phyloP scores from a whole-genome alignment of 2,329 filamentous ascomycete genomes.

The Neofusicoccum ribis region DNA sequence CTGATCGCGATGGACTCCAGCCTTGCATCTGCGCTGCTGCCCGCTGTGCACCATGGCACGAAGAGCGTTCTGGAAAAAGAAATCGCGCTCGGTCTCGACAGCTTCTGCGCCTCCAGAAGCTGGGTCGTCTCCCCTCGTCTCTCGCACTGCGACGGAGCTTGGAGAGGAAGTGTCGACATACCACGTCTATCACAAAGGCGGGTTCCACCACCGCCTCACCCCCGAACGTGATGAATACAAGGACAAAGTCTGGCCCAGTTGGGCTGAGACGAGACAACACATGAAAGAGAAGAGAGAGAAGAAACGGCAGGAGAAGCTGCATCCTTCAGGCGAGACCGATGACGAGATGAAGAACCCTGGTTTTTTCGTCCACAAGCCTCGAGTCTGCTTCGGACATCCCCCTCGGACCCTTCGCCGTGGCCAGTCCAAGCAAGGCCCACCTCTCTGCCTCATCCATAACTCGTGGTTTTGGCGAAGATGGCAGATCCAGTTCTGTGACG shows the following conservation, averaged over 20 bases:
- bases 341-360: conserved; percentile 10
- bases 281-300: conserved; percentile 21
- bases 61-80: not conserved
- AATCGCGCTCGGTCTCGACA: too few relatives aligned
- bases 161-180: conserved; percentile 21
- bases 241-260: conserved; percentile 23
- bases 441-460: conserved; percentile 30
- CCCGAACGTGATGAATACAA: conserved; percentile 23
- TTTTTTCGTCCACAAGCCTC: conserved; percentile 34
- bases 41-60: not conserved
- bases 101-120: not conserved
- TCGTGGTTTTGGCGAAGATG: conserved; percentile 32
- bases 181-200: conserved; percentile 29
- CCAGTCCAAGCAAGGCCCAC: conserved; percentile 21
- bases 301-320: conserved; percentile 19
- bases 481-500: conserved; percentile 32
- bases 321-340: not conserved
- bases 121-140: not conserved
- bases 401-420: conserved; percentile 31
- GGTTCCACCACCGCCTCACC: conserved; percentile 24
- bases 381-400: conserved; percentile 32
- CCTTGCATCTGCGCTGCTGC: not conserved
- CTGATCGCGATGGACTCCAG: not conserved
- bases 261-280: conserved; percentile 20
- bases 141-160: not conserved